These are phyloP conservation scores for Ceratobasidium papillatum DNA, from an alignment of 1,284 basidiomycete genomes.

Conservation along the genomic window DNA sequence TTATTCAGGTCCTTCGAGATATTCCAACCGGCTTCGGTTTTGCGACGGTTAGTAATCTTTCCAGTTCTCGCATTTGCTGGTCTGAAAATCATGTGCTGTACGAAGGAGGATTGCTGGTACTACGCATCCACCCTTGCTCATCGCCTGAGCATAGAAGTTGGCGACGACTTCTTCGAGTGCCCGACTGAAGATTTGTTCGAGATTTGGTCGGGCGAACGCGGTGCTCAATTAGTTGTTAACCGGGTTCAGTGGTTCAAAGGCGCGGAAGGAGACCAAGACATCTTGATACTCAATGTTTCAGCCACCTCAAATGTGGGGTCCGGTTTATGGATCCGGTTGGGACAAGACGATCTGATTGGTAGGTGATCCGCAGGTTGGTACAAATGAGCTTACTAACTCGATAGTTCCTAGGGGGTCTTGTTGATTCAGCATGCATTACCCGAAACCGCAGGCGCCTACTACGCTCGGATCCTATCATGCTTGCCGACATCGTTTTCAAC, in stretches of 20 bases:
- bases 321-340: constrained; percentile 26
- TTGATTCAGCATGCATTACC: not conserved
- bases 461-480: not conserved
- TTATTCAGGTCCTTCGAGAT: constrained; percentile 10
- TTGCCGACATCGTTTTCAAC: constrained; percentile 23
- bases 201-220: constrained; percentile 36
- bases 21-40: not conserved
- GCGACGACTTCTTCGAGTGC: constrained; percentile 26
- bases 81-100: not conserved
- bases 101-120: constrained; percentile 37
- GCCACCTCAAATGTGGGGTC: not conserved
- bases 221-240: constrained; percentile 12
- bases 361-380: not conserved
- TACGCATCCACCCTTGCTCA: constrained; percentile 33
- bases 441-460: constrained; percentile 4
- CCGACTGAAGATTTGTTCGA: constrained; percentile 12
- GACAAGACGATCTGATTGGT: not conserved
- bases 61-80: not conserved
- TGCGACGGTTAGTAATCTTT: not conserved
- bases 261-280: not conserved
- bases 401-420: not conserved
- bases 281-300: constrained; percentile 19
- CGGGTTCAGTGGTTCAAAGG: constrained; percentile 19
- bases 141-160: constrained; percentile 14
- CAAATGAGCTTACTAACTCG: not conserved